Evolutionary conservation across 352 stramenopile species (phyloP), one percentile per base, ranked within the genome.

Genomic region (Globisporangium solare): DNA sequence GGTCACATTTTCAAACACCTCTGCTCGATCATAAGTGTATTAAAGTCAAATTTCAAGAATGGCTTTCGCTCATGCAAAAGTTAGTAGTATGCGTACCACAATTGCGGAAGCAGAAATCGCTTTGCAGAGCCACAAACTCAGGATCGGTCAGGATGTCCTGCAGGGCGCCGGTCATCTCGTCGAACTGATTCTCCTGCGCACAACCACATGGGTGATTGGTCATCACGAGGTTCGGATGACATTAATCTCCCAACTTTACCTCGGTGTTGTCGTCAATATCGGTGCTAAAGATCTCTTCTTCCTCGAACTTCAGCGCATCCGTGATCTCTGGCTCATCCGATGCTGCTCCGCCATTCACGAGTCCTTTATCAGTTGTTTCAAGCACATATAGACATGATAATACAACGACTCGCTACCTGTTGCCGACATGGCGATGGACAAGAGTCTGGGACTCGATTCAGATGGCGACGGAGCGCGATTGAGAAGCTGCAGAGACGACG

Each of bases 111-210:
- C 83, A 92, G 37, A 93, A 94, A 22, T 88, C 75, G 49, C 67
- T 85, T 56, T 91, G 81, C 54, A 92, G 68, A 48, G 82, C 66
- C 24, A 92, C 79, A 61, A 94, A 94, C 27, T 86, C 71, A 0
- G 80, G 79, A 54, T 92, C 83, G 31, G 89, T 89, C 18, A 94
- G 65, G 15, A 92, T 72, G 47, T 94, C 77, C 46, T 92, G 83
- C 21, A 92, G 67, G 39, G 81, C 75, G 32, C 77, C 81, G 42
- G 91, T 89, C 76, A 88, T 89, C 51, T 90, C 66, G 46, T 94
- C 84, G 45, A 94, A 86, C 43, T 88, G 79, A 53, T 70, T 68
- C 55, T 92, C 73, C 68, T 83, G 46, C 6, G 3, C 22, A 1
- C 20, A 49, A 2, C 39, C 22, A 15, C 10, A 47, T 6, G 27